A percentile compares a stretch with the other conserved stretches of the same genome.
Conservation (phyloP, 2,329 filamentous ascomycete species). For the Emmonsiellopsis sp. region DNA sequence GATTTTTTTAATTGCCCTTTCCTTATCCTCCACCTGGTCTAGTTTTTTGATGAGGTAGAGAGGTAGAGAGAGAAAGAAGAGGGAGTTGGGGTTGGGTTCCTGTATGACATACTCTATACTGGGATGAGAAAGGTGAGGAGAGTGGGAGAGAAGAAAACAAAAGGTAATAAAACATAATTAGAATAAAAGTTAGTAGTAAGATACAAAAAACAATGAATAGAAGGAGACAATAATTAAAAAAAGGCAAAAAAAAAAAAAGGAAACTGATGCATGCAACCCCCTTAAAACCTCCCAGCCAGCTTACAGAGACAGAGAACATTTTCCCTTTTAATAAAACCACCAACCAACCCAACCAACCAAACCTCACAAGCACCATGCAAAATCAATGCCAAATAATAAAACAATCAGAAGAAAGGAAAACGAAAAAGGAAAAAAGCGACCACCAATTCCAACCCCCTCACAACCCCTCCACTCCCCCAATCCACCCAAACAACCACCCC, state of each 20-base stretch:
- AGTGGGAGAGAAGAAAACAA: too few relatives aligned
- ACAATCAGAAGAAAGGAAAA: neutral
- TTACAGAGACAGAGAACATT: too few relatives aligned
- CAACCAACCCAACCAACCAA: neutral
- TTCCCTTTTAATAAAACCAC: neutral
- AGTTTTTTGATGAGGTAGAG: too few relatives aligned
- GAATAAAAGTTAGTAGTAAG: neutral
- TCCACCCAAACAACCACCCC: slow-evolving; percentile 28
- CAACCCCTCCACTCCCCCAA: slow-evolving; percentile 8
- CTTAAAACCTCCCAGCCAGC: neutral
- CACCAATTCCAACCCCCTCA: neutral
- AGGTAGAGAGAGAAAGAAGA: too few relatives aligned
- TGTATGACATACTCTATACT: too few relatives aligned
- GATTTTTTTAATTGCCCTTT: too few relatives aligned
- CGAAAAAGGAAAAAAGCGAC: neutral
- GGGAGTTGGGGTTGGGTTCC: too few relatives aligned
- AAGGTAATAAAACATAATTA: too few relatives aligned
- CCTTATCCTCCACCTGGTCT: too few relatives aligned
- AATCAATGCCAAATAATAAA: neutral
- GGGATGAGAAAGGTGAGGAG: neutral
- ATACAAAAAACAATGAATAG: neutral
- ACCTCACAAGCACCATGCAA: neutral
- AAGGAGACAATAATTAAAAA: too few relatives aligned
- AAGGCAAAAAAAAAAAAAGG: neutral
- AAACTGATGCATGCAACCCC: neutral